phyloP scores from a whole-genome alignment of 2,329 filamentous ascomycete genomes.

The Fusarium virguliforme region DNA sequence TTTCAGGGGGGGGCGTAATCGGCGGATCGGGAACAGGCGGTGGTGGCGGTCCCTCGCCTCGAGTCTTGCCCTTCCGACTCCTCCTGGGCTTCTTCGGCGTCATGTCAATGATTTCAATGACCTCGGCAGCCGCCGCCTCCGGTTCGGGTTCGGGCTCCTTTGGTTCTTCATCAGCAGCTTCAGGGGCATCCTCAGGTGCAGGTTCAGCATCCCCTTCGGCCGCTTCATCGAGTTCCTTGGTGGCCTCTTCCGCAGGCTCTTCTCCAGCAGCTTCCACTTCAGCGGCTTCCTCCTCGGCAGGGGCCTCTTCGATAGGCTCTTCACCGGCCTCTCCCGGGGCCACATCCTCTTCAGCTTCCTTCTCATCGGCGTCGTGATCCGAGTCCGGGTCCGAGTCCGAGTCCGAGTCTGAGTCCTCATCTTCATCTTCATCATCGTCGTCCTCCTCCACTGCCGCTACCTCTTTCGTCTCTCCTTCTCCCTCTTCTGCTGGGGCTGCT shows the following conservation, averaged over 20 bases:
- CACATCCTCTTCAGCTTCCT: neutral
- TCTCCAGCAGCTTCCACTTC: slow-evolving; percentile 46
- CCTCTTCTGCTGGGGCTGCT: slow-evolving; percentile 18
- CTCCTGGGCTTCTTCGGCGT: slow-evolving; percentile 63
- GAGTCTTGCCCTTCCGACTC: slow-evolving; percentile 60
- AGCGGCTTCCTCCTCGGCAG: slow-evolving; percentile 45
- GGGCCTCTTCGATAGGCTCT: slow-evolving; percentile 18
- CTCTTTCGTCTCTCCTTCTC: slow-evolving; percentile 50
- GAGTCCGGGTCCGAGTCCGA: slow-evolving; percentile 1
- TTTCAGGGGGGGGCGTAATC: slow-evolving; percentile 68
- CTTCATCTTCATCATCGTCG: slow-evolving; percentile 6
- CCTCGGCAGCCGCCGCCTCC: slow-evolving; percentile 36
- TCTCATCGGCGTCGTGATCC: neutral
- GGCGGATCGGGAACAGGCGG: slow-evolving; percentile 64
- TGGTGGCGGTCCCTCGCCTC: slow-evolving; percentile 57
- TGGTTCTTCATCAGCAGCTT: slow-evolving; percentile 47
- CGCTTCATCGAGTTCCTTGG: slow-evolving; percentile 36
- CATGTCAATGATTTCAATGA: slow-evolving; percentile 67
- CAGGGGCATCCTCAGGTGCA: neutral
- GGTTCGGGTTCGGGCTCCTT: slow-evolving; percentile 50
- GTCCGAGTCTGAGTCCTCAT: slow-evolving; percentile 4
- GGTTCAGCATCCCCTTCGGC: slow-evolving; percentile 54
- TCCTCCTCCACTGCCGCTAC: slow-evolving; percentile 21
- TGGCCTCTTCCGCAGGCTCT: slow-evolving; percentile 28
- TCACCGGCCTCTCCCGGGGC: slow-evolving; percentile 19